These are phyloP conservation scores for Pisolithus marmoratus DNA, from an alignment of 768 basidiomycete species.

Conservation along the genomic window DNA sequence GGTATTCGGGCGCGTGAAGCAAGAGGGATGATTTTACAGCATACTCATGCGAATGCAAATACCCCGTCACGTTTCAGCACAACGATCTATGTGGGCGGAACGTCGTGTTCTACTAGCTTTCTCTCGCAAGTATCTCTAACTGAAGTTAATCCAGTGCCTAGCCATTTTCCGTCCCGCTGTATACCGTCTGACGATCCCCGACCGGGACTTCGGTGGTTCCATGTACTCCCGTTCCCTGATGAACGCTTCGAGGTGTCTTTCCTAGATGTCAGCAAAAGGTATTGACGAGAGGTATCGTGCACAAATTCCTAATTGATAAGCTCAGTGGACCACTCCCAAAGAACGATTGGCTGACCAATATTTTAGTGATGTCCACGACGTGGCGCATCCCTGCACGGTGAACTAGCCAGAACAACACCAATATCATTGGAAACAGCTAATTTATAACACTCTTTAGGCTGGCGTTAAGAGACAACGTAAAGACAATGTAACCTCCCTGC, in stretches of 20 bases:
- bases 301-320: too few relatives aligned
- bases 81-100: background rate
- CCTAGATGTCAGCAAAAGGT: background rate
- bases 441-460: too few relatives aligned
- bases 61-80: background rate
- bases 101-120: background rate
- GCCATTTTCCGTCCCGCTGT: background rate
- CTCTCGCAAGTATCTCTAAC: background rate
- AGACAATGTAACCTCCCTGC: too few relatives aligned
- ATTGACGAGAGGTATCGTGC: too few relatives aligned
- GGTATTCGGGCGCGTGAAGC: background rate
- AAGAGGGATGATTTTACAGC: background rate
- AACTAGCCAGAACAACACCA: too few relatives aligned
- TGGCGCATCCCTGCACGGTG: too few relatives aligned
- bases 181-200: background rate
- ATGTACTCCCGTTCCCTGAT: background rate
- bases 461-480: too few relatives aligned
- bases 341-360: too few relatives aligned
- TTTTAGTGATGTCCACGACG: too few relatives aligned
- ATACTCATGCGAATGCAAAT: background rate
- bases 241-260: background rate
- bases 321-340: too few relatives aligned
- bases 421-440: too few relatives aligned
- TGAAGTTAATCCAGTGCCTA: background rate
- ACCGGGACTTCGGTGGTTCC: background rate